Base-by-base conservation (phyloP, 371 early-diverging fungal genomes). In the Chytridium lagenaria region DNA sequence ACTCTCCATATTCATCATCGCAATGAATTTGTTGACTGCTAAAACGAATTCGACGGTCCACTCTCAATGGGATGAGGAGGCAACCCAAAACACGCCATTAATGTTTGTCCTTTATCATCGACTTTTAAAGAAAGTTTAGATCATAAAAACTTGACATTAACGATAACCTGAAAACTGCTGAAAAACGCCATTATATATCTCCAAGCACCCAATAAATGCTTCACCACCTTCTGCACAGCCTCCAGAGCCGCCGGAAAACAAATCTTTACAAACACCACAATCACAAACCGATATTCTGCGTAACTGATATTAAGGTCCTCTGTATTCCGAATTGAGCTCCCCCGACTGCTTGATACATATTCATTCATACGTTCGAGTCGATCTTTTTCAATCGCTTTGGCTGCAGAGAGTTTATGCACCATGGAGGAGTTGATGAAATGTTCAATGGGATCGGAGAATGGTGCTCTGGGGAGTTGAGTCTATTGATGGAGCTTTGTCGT, bases 91-190 rank as follows among this genome's bases (percentile, higher is more conserved):
- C 16, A 12, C 38, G 67, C 67, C 2, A 66, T 16, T 10, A 66
- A 3, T 3, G 67, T 66, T 31, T 37, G 38, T 22, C 67, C 67
- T 28, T 66, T 66, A 44, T 66, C 67, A 44, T 66, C 67, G 22
- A 66, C 67, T 63, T 26, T 26, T 5, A 28, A 15, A 57, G 26
- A 57, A 16, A 63, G 30, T 63, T 16, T 16, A 34, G 23, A 63
- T 63, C 23, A 26, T 3, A 63, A 10, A 34, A 12, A 36, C 37
- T 19, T 63, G 63, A 57, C 57, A 33, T 19, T 26, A 55, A 55
- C 26, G 23, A 55, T 26, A 16, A 63, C 63, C 63, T 66, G 67
- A 37, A 44, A 66, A 37, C 30, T 66, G 67, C 28, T 66, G 67
- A 39, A 66, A 66, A 2, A 49, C 49, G 5, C 67, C 67, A 15